A percentile compares a stretch with the other conserved stretches of the same genome.
Evolutionary conservation across 495 filamentous ascomycete species (phyloP).

Genomic region (Margaritispora aquatica): DNA sequence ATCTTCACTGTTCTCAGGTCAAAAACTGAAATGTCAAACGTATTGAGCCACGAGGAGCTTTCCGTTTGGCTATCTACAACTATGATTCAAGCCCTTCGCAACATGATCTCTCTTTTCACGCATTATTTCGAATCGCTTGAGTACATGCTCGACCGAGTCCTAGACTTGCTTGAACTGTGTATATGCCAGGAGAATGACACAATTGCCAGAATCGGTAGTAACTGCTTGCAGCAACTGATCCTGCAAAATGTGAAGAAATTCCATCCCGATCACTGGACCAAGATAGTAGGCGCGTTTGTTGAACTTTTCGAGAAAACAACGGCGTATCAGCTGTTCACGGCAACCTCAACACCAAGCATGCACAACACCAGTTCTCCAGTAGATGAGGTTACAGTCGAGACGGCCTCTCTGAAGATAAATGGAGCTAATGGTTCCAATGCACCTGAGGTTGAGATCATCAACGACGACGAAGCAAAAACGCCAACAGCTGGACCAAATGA

Average conservation of each 20-base stretch:
- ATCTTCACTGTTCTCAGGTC: conserved; percentile 98
- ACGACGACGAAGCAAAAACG: conserved; percentile 28
- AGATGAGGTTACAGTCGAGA: conserved; percentile 31
- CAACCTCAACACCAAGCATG: conserved; percentile 46
- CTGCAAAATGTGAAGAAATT: conserved; percentile 94
- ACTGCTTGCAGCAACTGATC: conserved; percentile 93
- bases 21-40: conserved; percentile 90
- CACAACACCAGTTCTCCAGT: conserved; percentile 34
- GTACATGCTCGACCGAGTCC: conserved; percentile 92
- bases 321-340: conserved; percentile 87
- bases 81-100: conserved; percentile 96
- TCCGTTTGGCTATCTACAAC: conserved; percentile 99
- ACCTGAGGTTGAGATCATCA: conserved; percentile 30
- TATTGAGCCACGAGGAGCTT: conserved; percentile 86
- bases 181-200: conserved; percentile 99
- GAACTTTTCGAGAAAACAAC: conserved; percentile 93
- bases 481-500: conserved; percentile 35
- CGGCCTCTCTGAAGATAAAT: conserved; percentile 58
- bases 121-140: conserved; percentile 95
- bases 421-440: conserved; percentile 37
- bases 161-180: conserved; percentile 88
- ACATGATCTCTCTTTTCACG: conserved; percentile 97
- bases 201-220: conserved; percentile 94
- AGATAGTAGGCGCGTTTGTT: conserved; percentile 92
- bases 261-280: conserved; percentile 75